Evolutionary conservation across 176 grass and related monocot species (phyloP).

Genomic region (Alloteropsis semialata): DNA sequence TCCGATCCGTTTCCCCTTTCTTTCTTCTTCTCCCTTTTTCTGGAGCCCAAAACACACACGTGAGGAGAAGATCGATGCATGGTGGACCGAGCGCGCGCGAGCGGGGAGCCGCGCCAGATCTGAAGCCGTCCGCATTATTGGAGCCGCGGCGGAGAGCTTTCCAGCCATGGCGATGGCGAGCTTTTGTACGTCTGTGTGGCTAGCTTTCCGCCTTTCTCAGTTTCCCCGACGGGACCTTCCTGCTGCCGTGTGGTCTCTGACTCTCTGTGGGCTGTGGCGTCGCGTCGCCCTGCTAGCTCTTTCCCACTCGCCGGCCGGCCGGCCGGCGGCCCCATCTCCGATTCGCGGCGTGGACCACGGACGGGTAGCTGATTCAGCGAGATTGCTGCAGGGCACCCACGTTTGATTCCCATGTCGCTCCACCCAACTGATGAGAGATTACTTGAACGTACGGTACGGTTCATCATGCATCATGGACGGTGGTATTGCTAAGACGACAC

Average conservation of each 20-base stretch:
- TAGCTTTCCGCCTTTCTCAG: background rate
- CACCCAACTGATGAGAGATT: no score
- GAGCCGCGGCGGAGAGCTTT: background rate
- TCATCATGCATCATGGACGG: no score
- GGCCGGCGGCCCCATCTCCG: background rate
- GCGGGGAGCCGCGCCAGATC: no score
- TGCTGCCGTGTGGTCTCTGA: background rate
- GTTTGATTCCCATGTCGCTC: no score
- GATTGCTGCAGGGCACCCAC: no score
- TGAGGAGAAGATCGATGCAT: background rate
- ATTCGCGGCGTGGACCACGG: background rate
- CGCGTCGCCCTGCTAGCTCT: background rate
- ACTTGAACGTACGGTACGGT: no score
- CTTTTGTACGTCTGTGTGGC: background rate
- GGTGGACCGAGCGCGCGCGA: background rate
- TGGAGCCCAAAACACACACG: constrained; percentile 21
- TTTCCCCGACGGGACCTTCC: background rate
- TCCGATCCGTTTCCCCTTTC: background rate
- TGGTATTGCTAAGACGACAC: no score
- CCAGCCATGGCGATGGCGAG: constrained; percentile 20
- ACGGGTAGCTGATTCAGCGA: no score
- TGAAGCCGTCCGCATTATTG: constrained; percentile 38
- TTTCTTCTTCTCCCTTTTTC: background rate
- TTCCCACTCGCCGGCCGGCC: background rate
- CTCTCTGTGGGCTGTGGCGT: background rate